Base-by-base conservation (phyloP, 1,284 basidiomycete genomes). In the Cystobasidiaceae sp. region DNA sequence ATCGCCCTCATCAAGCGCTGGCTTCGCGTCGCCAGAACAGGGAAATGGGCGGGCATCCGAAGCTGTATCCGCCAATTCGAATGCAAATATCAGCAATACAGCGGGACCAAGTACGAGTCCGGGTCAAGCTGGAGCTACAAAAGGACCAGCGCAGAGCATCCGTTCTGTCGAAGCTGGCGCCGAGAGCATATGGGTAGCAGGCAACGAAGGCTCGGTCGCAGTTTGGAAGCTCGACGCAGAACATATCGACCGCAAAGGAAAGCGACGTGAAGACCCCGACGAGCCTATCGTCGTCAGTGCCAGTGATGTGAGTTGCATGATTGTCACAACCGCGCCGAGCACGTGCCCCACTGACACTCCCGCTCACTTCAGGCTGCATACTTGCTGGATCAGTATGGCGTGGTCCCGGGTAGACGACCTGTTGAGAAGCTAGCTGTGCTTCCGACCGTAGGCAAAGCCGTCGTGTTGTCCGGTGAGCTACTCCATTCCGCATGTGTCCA, bases 381-480 rank as follows among this genome's bases (percentile, higher is more conserved):
- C 9, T 45, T 54, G 1, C 55, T 52, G 13, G 37, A 51, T n/a
- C 57, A 45, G 46, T 60, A 58, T 39, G 48, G 58, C 8, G 30
- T 51, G 15, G 27, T 48, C 2, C 39, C 37, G 6, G 17, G 19
- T 9, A 23, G 32, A 39, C n/a, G 50, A 52, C 39, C 67, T 11
- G 32, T 68, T 5, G 68, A 71, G 34, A 66, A 70, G 37, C 39
- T 67, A 13, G 21, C 46, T 23, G 65, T 64, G n/a, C 51, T 72
- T 5, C 58, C 56, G 11, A 67, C 62, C 5, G 66, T 71, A 13
- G 61, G 68, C 61, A 70, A 69, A 61, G 69, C 66, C 13, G 34
- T 70, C 44, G 27, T 72, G 44, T 64, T 72, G 0, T 70, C 71
- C 1, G 71, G 71, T 71, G 21, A 43, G 66, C 34, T 2, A 11